A percentile compares a stretch with the other conserved stretches of the same genome.
These are phyloP conservation scores for Colletotrichum phormii DNA, from an alignment of 2,329 filamentous ascomycete species.

Conservation along the genomic window DNA sequence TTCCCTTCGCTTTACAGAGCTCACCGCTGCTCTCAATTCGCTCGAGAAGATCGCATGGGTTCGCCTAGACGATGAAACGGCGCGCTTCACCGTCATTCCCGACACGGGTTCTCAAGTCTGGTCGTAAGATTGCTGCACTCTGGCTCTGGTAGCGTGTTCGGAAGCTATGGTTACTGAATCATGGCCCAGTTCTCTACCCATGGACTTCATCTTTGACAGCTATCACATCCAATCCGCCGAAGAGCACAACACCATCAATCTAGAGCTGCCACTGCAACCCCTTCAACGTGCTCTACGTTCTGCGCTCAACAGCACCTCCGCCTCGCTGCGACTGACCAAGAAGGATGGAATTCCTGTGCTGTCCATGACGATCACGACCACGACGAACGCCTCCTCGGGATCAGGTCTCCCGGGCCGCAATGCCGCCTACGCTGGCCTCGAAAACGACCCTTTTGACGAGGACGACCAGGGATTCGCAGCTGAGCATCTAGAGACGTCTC, in stretches of 20 bases:
- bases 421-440: slow-evolving; percentile 38
- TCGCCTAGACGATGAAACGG: slow-evolving; percentile 85
- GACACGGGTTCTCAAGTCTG: slow-evolving; percentile 96
- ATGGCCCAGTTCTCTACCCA: slow-evolving; percentile 62
- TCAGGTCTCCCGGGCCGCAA: slow-evolving; percentile 42
- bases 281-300: slow-evolving; percentile 94
- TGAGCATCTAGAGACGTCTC: slow-evolving; percentile 66
- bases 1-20: slow-evolving; percentile 56
- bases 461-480: slow-evolving; percentile 60
- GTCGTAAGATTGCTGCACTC: slow-evolving; percentile 71
- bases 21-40: slow-evolving; percentile 72
- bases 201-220: slow-evolving; percentile 88
- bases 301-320: slow-evolving; percentile 82
- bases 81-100: slow-evolving; percentile 95
- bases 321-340: slow-evolving; percentile 90
- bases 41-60: slow-evolving; percentile 91
- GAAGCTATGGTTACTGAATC: slow-evolving; percentile 11
- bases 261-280: slow-evolving; percentile 90
- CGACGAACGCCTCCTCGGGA: slow-evolving; percentile 63
- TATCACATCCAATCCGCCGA: slow-evolving; percentile 90
- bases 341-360: slow-evolving; percentile 89
- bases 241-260: slow-evolving; percentile 88
- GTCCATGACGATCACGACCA: slow-evolving; percentile 88
- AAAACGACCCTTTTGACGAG: slow-evolving; percentile 53
- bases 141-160: not conserved